Evolutionary conservation across 495 filamentous ascomycete species (phyloP), one percentile per base, ranked within the genome.

Genomic region (Glutinoglossum americanum): DNA sequence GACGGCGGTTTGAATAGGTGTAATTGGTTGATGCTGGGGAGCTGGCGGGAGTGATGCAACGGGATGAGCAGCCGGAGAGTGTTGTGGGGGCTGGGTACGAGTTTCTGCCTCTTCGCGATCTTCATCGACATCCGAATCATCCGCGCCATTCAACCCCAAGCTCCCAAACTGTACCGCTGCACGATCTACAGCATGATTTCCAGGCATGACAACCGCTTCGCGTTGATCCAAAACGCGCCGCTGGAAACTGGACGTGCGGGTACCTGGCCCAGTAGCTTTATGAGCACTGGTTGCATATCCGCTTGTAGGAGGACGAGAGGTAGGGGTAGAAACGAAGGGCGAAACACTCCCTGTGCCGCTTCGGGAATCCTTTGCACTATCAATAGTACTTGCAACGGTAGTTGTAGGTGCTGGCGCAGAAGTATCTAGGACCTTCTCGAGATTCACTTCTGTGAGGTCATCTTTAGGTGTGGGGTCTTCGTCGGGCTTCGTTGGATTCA

Each of bases 161-260:
- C 87, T 93, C 55, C 92, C 92, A 69, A 99, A 99, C 66, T 97
- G 93, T 45, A 99, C 87, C n/a, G 88, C 83, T 53, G 89, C 78
- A 55, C 87, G 82, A 66, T 95, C 89, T 9, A 98, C 86, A 41
- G 88, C 89, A 63, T 94, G 89, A 69, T 96, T 95, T n/a, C 87
- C 88, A 32, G 92, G 92, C 92, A 99, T 97, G 54, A 95, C 85
- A 37, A 99, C 92, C 19, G 89, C 87, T 68, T 99, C 93, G 65
- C 90, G 89, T 64, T 99, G 92, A 61, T 96, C 89, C 63, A 93
- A 75, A 45, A 94, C 76, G 60, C 86, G 81, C 28, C 89, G 81
- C 65, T 89, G 81, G 64, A 82, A 85, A 62, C 81, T 85, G 32
- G 87, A 76, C 28, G 81, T 81, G 48, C 89, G 81, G 45, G 69